Base-by-base conservation (phyloP, 163 green algal genomes). In the Picocystis sp. region DNA sequence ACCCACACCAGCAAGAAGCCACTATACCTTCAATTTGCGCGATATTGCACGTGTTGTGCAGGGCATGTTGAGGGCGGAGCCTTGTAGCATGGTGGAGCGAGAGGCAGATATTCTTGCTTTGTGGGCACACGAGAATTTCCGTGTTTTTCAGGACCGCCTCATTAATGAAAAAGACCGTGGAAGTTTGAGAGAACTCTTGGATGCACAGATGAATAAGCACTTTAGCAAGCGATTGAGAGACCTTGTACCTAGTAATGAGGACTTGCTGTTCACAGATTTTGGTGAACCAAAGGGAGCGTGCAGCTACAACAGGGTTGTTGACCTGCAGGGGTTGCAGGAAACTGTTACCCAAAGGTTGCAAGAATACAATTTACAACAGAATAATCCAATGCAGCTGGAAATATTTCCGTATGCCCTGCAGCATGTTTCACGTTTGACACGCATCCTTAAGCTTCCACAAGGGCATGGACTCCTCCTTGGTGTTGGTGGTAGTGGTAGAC, bases 1-100 rank as follows among this genome's bases (percentile, higher is more conserved):
- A 52, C 81, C 81, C 46, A 91, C 80, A 12, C 81, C 81, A 10
- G 71, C 62, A 17, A 83, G 83, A 61, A 69, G 45, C 23, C 81
- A 91, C 66, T 91, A 91, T 69, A 87, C 76, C 19, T 91, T 87
- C 75, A 91, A 91, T 69, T 62, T 88, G 54, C 66, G 81, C 9
- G 81, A 91, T 57, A 54, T 88, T 25, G 70, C 67, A 41, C 80
- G 77, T 44, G 75, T 85, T 47, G 63, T 86, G 25, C 81, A 91
- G 63, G 81, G 80, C 22, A 61, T 84, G 35, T 79, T 88, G 76
- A 62, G 80, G 19, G 77, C 71, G 14, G 75, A 85, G 50, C 64
- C 80, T 38, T 43, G 65, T 10, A 51, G 59, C 8, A 47, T 58
- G 2, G 60, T 82, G 43, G 56, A 70, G 22, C 61, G 75, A 60